phyloP scores from a whole-genome alignment of 768 basidiomycete genomes.

The Hypholoma fasciculare region DNA sequence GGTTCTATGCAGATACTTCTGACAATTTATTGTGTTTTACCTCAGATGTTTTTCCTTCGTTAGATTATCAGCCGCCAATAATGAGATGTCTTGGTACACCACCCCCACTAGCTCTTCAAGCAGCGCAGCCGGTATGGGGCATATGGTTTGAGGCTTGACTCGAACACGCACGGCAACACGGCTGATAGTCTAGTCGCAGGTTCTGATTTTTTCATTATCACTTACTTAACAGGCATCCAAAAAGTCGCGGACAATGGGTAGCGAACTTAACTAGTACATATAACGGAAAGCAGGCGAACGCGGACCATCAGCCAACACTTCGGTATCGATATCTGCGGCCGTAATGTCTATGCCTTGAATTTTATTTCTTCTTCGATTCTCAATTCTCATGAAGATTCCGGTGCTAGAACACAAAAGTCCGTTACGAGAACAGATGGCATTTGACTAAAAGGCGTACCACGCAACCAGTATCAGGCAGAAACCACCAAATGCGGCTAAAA shows the following conservation, averaged over 20 bases:
- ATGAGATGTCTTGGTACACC: neutral
- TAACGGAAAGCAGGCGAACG: conserved; percentile 44
- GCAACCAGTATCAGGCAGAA: conserved; percentile 44
- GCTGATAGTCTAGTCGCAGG: conserved; percentile 10
- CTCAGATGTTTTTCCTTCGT: conserved; percentile 35
- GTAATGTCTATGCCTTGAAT: conserved; percentile 39
- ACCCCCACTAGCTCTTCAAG: conserved; percentile 1
- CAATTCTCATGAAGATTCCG: conserved; percentile 49
- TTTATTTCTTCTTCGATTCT: conserved; percentile 45
- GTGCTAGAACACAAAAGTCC: conserved; percentile 21
- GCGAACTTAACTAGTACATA: conserved; percentile 36
- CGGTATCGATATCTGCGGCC: conserved; percentile 46
- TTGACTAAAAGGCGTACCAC: conserved; percentile 21
- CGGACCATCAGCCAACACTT: conserved; percentile 41
- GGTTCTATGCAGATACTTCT: conserved; percentile 35
- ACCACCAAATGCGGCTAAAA: conserved; percentile 46
- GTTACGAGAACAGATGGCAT: neutral
- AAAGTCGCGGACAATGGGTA: neutral
- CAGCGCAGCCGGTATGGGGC: neutral
- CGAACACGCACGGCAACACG: conserved; percentile 2
- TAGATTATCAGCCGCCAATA: conserved; percentile 28
- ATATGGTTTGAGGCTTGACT: conserved; percentile 18
- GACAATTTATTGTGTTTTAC: conserved; percentile 26
- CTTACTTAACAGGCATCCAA: neutral
- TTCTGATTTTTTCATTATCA: neutral